Conservation (phyloP, 2,329 filamentous ascomycete genomes). For the Arachnopeziza araneosa region DNA sequence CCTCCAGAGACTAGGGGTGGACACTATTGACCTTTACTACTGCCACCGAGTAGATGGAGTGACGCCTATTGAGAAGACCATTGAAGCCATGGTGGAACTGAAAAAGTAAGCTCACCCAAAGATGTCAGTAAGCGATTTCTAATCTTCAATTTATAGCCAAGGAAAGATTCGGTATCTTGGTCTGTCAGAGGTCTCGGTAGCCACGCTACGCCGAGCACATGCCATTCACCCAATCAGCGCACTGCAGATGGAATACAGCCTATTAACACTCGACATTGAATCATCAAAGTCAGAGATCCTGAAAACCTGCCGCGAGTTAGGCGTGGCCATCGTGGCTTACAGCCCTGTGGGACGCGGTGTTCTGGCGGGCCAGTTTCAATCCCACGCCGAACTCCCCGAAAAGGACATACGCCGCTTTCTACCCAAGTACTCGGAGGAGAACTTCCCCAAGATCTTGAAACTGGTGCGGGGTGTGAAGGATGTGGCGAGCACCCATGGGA, state of each 20-base stretch:
- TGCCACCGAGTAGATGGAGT: slow-evolving; percentile 36
- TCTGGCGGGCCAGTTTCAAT: slow-evolving; percentile 45
- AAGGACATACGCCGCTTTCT: slow-evolving; percentile 41
- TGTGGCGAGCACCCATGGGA: slow-evolving; percentile 43
- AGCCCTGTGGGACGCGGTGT: slow-evolving; percentile 55
- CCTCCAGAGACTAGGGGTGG: slow-evolving; percentile 36
- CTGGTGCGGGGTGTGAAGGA: slow-evolving; percentile 39
- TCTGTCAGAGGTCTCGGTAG: slow-evolving; percentile 45
- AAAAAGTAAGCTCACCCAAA: no score
- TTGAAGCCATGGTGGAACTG: slow-evolving; percentile 32
- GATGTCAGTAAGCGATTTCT: slow-evolving; percentile 24
- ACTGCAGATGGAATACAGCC: slow-evolving; percentile 49
- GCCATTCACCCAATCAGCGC: slow-evolving; percentile 45
- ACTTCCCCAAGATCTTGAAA: slow-evolving; percentile 45
- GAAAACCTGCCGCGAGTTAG: slow-evolving; percentile 51
- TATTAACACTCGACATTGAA: slow-evolving; percentile 55
- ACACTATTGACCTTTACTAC: slow-evolving; percentile 34
- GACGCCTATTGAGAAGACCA: slow-evolving; percentile 39
- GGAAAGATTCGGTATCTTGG: slow-evolving; percentile 55
- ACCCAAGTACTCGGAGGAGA: slow-evolving; percentile 44
- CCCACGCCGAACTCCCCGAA: slow-evolving; percentile 41
- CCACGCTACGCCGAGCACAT: slow-evolving; percentile 45
- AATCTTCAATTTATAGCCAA: slow-evolving; percentile 24
- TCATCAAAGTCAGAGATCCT: slow-evolving; percentile 42
- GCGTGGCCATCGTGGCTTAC: slow-evolving; percentile 51